Percentiles rank a stretch among this genome's conserved stretches.
These are phyloP conservation scores for Ogataea trehalophila DNA, from an alignment of 805 yeast species.

Conservation along the genomic window DNA sequence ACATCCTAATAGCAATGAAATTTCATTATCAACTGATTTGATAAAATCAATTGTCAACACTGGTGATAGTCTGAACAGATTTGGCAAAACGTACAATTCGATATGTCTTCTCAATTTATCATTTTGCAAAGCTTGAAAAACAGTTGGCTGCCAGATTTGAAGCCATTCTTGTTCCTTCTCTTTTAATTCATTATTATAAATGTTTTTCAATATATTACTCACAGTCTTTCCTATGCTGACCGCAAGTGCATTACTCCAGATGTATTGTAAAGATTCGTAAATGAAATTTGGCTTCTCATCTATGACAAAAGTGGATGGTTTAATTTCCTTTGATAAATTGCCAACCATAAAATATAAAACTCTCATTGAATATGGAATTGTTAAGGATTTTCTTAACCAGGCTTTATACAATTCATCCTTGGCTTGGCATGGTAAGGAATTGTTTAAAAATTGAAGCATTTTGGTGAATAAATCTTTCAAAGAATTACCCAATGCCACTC, in stretches of 20 bases:
- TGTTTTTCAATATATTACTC: constrained; percentile 33
- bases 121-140: constrained; percentile 32
- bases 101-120: constrained; percentile 39
- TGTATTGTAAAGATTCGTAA: constrained; percentile 40
- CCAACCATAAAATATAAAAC: constrained; percentile 61
- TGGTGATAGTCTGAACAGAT: constrained; percentile 50
- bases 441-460: constrained; percentile 35
- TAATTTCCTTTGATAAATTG: constrained; percentile 43
- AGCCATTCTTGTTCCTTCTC: constrained; percentile 37
- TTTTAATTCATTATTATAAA: constrained; percentile 20
- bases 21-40: constrained; percentile 19
- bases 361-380: constrained; percentile 47
- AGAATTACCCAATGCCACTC: constrained; percentile 68
- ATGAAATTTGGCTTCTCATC: constrained; percentile 42
- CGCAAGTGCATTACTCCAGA: constrained; percentile 58
- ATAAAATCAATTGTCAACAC: constrained; percentile 31
- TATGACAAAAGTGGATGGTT: constrained; percentile 37
- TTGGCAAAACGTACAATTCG: constrained; percentile 57
- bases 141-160: constrained; percentile 42
- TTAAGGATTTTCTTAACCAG: constrained; percentile 46
- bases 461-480: constrained; percentile 56
- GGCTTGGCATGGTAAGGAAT: constrained; percentile 2
- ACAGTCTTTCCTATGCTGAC: constrained; percentile 61
- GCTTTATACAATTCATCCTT: constrained; percentile 25
- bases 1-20: constrained; percentile 45